Conservation (phyloP, 108 stramenopile genomes). For the Skeletonema costatum region DNA sequence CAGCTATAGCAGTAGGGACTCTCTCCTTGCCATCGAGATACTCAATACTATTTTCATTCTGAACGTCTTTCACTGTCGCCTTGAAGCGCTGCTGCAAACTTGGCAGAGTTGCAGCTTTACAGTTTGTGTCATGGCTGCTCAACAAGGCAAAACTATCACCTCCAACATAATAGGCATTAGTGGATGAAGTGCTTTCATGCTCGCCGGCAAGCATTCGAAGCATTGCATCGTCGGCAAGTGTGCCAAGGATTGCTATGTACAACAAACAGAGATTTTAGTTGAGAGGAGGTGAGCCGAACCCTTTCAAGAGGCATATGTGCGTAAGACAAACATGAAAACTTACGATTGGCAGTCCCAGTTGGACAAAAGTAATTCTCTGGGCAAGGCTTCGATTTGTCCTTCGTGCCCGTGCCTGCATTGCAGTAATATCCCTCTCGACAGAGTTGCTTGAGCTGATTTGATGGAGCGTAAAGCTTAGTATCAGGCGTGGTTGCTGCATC, state of each 20-base stretch:
- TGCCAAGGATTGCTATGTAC: slow-evolving; percentile 29
- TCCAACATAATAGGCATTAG: slow-evolving; percentile 52
- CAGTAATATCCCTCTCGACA: slow-evolving; percentile 77
- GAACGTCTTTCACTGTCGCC: background rate
- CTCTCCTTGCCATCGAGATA: slow-evolving; percentile 22
- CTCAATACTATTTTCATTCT: slow-evolving; percentile 23
- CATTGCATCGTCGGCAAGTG: slow-evolving; percentile 72
- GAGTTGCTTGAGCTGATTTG: slow-evolving; percentile 61
- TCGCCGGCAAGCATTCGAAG: slow-evolving; percentile 44
- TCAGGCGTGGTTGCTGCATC: slow-evolving; percentile 89
- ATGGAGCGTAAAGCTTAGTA: slow-evolving; percentile 56
- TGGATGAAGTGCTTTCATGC: slow-evolving; percentile 38
- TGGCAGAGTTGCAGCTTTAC: slow-evolving; percentile 53
- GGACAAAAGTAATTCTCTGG: slow-evolving; percentile 79
- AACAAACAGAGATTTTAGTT: background rate
- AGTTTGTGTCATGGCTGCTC: slow-evolving; percentile 56
- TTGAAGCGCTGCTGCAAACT: slow-evolving; percentile 31
- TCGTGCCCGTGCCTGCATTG: slow-evolving; percentile 61
- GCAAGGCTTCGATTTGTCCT: slow-evolving; percentile 55
- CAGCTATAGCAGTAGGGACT: slow-evolving; percentile 2
- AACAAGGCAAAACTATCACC: slow-evolving; percentile 55
- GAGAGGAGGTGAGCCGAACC: background rate
- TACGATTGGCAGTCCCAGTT: slow-evolving; percentile 68
- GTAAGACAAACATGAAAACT: background rate
- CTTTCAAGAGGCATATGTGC: background rate